These are phyloP conservation scores for Colletotrichum sp. DNA, from an alignment of 2,329 filamentous ascomycete genomes.

Conservation along the genomic window DNA sequence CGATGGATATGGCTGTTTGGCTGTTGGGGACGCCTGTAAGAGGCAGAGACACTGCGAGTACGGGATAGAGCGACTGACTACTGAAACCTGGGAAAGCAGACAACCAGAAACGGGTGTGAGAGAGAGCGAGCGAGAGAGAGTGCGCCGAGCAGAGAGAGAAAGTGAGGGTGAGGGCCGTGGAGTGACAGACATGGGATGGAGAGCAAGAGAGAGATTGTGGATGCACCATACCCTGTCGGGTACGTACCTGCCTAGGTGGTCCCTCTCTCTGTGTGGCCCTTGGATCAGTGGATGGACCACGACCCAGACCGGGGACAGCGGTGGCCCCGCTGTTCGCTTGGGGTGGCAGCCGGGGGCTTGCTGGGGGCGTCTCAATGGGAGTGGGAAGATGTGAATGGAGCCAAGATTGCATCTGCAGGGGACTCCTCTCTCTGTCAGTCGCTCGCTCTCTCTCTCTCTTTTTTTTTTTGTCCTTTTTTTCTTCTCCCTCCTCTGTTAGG, in stretches of 20 bases:
- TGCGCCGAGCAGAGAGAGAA: neutral
- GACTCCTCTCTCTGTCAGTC: too few species aligned
- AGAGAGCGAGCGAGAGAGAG: neutral
- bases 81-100: neutral
- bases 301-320: conserved; percentile 8
- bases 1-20: neutral
- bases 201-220: conserved; percentile 8
- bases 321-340: neutral
- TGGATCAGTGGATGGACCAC: neutral
- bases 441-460: too few species aligned
- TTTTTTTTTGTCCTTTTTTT: neutral
- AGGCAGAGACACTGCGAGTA: conserved; percentile 7
- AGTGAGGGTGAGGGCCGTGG: conserved; percentile 2
- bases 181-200: conserved; percentile 17
- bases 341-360: neutral
- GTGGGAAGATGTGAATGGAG: conserved; percentile 14
- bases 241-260: neutral
- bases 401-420: conserved; percentile 6
- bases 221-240: neutral
- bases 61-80: neutral
- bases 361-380: conserved; percentile 5
- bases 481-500: neutral
- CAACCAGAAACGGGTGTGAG: neutral
- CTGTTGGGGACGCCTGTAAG: neutral
- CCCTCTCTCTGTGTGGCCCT: neutral